Percentiles rank a stretch among this genome's conserved stretches.
phyloP scores from a whole-genome alignment of 2,329 filamentous ascomycete species.

The Ophiostoma piceae region DNA sequence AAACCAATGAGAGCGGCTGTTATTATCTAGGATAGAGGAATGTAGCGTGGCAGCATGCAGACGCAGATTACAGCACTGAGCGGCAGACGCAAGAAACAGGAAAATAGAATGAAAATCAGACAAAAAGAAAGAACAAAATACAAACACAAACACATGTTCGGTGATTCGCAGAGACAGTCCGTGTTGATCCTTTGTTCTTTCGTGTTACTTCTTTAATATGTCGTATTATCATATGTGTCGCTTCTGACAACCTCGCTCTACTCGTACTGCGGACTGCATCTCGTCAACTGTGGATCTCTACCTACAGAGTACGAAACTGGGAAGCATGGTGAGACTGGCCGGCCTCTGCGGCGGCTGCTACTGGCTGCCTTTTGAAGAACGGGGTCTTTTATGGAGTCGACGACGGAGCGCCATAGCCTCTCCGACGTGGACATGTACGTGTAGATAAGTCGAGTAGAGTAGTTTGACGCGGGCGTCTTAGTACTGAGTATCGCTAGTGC shows the following conservation, averaged over 20 bases:
- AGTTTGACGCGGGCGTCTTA: not conserved
- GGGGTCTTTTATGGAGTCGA: not conserved
- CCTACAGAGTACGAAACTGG: not conserved
- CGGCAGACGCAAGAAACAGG: conserved; percentile 1
- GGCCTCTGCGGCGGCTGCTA: not conserved
- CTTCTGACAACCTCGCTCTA: not conserved
- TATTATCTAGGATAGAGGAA: not conserved
- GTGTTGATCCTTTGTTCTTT: not conserved
- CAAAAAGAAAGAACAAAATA: not conserved
- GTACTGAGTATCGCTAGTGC: no score
- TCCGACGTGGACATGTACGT: not conserved
- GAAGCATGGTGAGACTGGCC: conserved; percentile 7
- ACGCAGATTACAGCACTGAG: not conserved
- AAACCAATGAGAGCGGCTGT: not conserved
- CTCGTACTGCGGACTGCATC: not conserved
- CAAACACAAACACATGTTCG: not conserved
- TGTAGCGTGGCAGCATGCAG: conserved; percentile 3
- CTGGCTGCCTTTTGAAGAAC: not conserved
- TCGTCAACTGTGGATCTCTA: not conserved
- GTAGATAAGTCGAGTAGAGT: not conserved
- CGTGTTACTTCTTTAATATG: not conserved
- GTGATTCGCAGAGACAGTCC: not conserved
- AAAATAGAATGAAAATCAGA: not conserved
- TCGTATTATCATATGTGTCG: not conserved
- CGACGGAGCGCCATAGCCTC: conserved; percentile 8